phyloP scores from a whole-genome alignment of 176 grass and related monocot genomes.

The Zoysia japonica region DNA sequence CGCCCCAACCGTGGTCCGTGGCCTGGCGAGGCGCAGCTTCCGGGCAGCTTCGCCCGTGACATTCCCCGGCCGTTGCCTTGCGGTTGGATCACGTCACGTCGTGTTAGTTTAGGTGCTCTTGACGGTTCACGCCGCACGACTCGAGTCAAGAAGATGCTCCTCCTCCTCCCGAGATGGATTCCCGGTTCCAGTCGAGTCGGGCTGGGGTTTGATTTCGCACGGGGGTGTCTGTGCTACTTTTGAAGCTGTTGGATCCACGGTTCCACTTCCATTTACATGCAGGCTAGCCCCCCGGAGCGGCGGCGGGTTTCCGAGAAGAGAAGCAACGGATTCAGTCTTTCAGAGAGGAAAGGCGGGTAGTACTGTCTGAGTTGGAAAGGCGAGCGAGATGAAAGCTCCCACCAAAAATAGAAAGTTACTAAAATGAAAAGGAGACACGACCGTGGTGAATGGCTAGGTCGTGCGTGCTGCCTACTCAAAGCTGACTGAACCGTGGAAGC shows the following conservation, averaged over 20 bases:
- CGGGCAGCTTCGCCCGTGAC: constrained; percentile 32
- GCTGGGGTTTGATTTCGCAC: constrained; percentile 16
- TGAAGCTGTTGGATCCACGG: neutral
- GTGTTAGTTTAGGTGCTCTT: neutral
- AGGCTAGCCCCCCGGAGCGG: neutral
- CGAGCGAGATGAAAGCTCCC: neutral
- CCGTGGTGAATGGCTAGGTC: neutral
- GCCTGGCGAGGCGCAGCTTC: neutral
- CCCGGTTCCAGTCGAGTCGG: neutral
- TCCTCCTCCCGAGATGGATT: neutral
- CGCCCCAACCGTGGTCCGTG: neutral
- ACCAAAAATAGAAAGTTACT: neutral
- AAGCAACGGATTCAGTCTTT: neutral
- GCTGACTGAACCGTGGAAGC: constrained; percentile 30
- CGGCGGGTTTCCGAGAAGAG: neutral
- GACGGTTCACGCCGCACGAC: neutral
- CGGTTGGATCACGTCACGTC: constrained; percentile 37
- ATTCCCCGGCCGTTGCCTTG: constrained; percentile 1
- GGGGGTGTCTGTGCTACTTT: neutral
- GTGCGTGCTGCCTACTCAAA: constrained; percentile 45
- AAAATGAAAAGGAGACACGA: neutral
- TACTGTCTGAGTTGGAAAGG: neutral
- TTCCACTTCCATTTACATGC: neutral
- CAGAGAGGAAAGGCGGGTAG: neutral
- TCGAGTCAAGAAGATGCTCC: constrained; percentile 9